Conservation (phyloP, 179 eudicot genomes). For the Pouteria campechiana region DNA sequence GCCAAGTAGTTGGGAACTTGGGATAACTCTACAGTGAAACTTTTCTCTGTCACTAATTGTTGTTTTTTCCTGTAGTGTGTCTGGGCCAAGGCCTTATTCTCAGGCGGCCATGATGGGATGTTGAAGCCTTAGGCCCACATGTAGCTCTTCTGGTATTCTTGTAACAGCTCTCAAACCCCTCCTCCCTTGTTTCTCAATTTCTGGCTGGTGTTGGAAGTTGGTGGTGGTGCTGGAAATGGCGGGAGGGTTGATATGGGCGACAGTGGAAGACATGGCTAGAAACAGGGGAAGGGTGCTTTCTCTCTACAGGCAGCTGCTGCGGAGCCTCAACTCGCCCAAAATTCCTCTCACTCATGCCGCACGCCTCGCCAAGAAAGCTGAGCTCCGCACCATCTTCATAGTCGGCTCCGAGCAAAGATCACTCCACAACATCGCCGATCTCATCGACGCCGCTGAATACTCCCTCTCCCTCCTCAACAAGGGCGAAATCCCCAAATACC, state of each 20-base stretch:
- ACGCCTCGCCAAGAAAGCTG: constrained; percentile 70
- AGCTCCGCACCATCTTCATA: constrained; percentile 69
- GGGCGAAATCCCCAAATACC: constrained; percentile 68
- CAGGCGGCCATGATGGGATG: no score
- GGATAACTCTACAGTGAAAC: no score
- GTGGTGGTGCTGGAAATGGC: no score
- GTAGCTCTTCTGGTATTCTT: no score
- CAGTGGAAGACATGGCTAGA: constrained; percentile 67
- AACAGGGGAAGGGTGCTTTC: constrained; percentile 60
- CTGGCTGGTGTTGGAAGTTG: no score
- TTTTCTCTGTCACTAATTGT: no score
- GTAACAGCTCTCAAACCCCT: no score
- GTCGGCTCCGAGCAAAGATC: constrained; percentile 69
- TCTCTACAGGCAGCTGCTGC: constrained; percentile 52
- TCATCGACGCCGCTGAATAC: constrained; percentile 65
- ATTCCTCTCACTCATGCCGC: constrained; percentile 61
- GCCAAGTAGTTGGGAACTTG: no score
- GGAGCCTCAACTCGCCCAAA: constrained; percentile 62
- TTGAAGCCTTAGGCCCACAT: no score
- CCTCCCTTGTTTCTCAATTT: no score
- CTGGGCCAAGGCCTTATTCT: no score
- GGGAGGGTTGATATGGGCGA: constrained; percentile 75
- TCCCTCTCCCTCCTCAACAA: constrained; percentile 49
- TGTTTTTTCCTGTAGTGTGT: no score
- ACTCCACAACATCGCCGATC: constrained; percentile 68